Evolutionary conservation across 148 eudicot species (phyloP), one percentile per base, ranked within the genome.

Genomic region (Amaranthus cruentus): DNA sequence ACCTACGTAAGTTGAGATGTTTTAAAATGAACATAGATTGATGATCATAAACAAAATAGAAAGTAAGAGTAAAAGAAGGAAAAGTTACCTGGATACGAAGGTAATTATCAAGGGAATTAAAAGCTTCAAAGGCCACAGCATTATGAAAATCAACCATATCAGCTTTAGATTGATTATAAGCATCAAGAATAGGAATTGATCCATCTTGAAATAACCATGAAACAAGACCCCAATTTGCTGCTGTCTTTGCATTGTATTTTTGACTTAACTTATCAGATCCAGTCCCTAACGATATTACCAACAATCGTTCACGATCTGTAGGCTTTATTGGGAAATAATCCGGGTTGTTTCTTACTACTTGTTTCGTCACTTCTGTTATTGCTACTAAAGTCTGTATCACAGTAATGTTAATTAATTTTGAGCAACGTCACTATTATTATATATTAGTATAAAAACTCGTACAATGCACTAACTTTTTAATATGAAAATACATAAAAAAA

Each of bases 211-310:
- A 75, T 54, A 89, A 65, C 94, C 94, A 89, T 1, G 82, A 70
- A 5, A 84, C 6, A 13, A 84, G 4, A 0, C 90, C 90, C 90
- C 93, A 89, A n/a, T 82, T 87, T 9, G 91, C 66, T 12, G 82
- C 87, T n/a, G 3, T 70, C 60, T 75, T 77, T 1, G 88, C 88
- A 18, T 49, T 69, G 69, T 80, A 89, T 54, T 74, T 76, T 10
- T 67, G 71, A 15, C 82, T 80, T 7, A 52, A 43, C 69, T 76
- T 82, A 15, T 61, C 57, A 0, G 84, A 66, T 5, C 93, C 93
- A 0, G 93, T 84, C 61, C 93, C 93, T 4, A 87, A 3, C 7
- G 91, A 87, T 48, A 89, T 77, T 0, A 89, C 85, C 49, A 89
- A 63, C 58, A 81, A 81, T 0, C 84, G 73, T 5, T 75, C 75